These are phyloP conservation scores for Zasmidium angulare DNA, from an alignment of 2,329 filamentous ascomycete species.

Conservation along the genomic window DNA sequence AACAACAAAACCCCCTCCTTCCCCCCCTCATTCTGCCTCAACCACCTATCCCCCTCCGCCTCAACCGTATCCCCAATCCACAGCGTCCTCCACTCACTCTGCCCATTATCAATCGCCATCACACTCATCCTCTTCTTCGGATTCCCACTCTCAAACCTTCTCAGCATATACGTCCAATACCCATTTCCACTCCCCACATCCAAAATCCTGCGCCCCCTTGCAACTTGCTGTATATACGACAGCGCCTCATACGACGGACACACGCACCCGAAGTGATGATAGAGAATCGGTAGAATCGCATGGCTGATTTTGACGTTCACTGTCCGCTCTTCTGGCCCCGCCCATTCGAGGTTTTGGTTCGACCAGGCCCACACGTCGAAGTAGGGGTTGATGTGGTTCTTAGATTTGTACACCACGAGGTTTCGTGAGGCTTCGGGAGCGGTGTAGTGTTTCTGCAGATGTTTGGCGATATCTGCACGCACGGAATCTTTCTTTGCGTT, in stretches of 20 bases:
- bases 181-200: slow-evolving; percentile 72
- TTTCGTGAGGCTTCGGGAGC: slow-evolving; percentile 43
- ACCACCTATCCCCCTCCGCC: slow-evolving; percentile 60
- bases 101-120: slow-evolving; percentile 65
- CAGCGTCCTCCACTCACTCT: slow-evolving; percentile 65
- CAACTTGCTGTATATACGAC: slow-evolving; percentile 58
- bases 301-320: slow-evolving; percentile 58
- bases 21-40: slow-evolving; percentile 51
- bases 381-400: slow-evolving; percentile 62
- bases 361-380: slow-evolving; percentile 67
- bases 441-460: slow-evolving; percentile 56
- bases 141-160: slow-evolving; percentile 54
- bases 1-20: slow-evolving; percentile 63
- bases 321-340: slow-evolving; percentile 57
- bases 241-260: slow-evolving; percentile 68
- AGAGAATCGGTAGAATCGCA: slow-evolving; percentile 69
- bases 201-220: slow-evolving; percentile 54
- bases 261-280: slow-evolving; percentile 76
- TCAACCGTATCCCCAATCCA: slow-evolving; percentile 69
- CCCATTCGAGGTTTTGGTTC: slow-evolving; percentile 64
- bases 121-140: slow-evolving; percentile 43
- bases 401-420: slow-evolving; percentile 42
- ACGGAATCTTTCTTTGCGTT: slow-evolving; percentile 67
- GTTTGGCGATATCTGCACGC: slow-evolving; percentile 55
- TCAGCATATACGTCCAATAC: slow-evolving; percentile 73